phyloP scores from a whole-genome alignment of 148 eudicot species.

The Bassia scoparia region DNA sequence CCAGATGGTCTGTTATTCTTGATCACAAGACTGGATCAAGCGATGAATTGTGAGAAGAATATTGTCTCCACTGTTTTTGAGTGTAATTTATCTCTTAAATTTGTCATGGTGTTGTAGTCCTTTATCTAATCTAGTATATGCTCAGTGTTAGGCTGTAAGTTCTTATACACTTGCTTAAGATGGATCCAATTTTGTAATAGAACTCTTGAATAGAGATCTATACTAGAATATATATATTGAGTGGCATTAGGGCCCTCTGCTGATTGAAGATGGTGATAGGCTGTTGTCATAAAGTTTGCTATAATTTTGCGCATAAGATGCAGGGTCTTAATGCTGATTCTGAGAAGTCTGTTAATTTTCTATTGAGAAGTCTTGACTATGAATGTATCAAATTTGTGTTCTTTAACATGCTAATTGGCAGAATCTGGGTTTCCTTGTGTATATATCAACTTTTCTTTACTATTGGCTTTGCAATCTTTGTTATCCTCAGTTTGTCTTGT shows the following conservation, averaged over 20 bases:
- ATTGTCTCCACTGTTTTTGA: background rate
- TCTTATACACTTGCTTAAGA: no score
- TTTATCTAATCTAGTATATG: no score
- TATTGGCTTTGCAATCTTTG: background rate
- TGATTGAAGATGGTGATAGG: background rate
- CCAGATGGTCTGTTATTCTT: slow-evolving; percentile 1
- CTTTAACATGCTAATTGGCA: background rate
- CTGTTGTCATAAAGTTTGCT: background rate
- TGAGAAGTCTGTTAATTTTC: no score
- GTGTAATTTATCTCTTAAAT: no score
- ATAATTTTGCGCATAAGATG: background rate
- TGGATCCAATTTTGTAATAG: no score
- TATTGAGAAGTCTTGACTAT: background rate
- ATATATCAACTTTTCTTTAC: background rate
- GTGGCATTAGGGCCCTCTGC: background rate
- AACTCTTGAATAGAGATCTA: no score
- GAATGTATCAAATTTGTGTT: background rate
- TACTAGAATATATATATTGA: background rate
- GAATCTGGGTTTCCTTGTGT: background rate
- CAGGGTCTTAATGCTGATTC: no score
- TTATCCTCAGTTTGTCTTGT: background rate
- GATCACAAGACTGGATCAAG: slow-evolving; percentile 4
- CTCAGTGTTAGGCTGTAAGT: no score
- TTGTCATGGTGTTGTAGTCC: no score
- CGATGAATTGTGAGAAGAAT: background rate